Conservation (phyloP, 164 flowering plant species). For the Protea cynaroides region DNA sequence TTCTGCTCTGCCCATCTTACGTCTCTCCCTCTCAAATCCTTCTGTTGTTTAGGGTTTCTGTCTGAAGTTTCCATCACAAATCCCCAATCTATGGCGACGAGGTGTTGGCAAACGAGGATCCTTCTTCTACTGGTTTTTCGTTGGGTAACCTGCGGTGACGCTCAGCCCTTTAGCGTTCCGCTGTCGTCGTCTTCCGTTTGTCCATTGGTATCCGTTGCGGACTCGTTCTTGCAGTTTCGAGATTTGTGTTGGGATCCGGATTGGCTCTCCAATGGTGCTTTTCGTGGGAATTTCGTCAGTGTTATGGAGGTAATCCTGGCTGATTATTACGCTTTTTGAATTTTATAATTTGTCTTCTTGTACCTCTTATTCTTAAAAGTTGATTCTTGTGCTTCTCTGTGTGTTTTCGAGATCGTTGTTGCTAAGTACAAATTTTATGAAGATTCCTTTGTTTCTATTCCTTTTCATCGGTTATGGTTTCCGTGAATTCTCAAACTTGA, state of each 20-base stretch:
- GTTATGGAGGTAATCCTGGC: constrained; percentile 31
- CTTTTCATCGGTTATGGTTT: no score
- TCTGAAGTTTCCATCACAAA: neutral
- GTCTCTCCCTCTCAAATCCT: no score
- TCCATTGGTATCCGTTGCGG: constrained; percentile 20
- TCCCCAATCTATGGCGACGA: constrained; percentile 16
- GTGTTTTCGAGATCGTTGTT: neutral
- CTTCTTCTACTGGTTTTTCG: constrained; percentile 17
- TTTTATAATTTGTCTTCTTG: neutral
- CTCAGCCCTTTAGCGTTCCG: constrained; percentile 15
- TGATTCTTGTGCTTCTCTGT: neutral
- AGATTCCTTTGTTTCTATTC: no score
- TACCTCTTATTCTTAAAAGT: neutral
- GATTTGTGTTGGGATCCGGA: constrained; percentile 7
- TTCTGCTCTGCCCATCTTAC: neutral
- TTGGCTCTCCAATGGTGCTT: constrained; percentile 16
- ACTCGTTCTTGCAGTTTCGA: constrained; percentile 27
- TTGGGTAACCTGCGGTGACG: constrained; percentile 14
- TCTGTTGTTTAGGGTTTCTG: constrained; percentile 8
- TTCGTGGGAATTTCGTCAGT: constrained; percentile 12
- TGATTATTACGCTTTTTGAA: neutral
- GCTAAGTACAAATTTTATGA: neutral
- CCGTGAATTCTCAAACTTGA: no score
- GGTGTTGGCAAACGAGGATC: constrained; percentile 26
- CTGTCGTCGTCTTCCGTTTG: constrained; percentile 20